Base-by-base conservation (phyloP, 495 filamentous ascomycete genomes). In the Baudoinia panamericana region DNA sequence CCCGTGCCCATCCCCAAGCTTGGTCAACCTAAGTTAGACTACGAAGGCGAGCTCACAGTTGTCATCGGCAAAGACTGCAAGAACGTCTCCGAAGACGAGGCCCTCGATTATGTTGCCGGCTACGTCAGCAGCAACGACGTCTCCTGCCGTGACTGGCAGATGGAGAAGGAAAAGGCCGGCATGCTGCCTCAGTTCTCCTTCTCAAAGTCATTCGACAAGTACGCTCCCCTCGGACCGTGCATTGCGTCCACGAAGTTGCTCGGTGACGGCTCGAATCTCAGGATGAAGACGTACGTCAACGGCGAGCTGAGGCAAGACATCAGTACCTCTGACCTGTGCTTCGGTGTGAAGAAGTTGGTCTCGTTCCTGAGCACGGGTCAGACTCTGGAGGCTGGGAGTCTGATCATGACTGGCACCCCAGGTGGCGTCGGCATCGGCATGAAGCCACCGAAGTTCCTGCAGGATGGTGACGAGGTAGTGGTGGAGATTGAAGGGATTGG, bases 401-500 rank as follows among this genome's bases (percentile, higher is more conserved):
- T 61, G 21, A 51, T 61, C 20, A 57, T 59, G 52, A 61, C 58
- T 8, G 58, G 58, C 5, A 61, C 57, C 1, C 39, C 42, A 21
- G 46, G 44, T 32, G 61, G 60, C 19, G 65, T 68, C 7, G 66
- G 57, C 0, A 61, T 66, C 9, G 68, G 68, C 23, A 75, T 70
- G 65, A 72, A 69, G 30, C 50, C 46, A 27, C 62, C 67, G 54
- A 63, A 68, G 36, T 75, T 64, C 32, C 52, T 80, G 45, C 70
- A 71, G 55, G 59, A 69, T 27, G 73, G 69, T 0, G 74, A 78
- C 52, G 67, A 73, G 36, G 74, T 80, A 7, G 65, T 69, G 37
- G 73, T 80, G 6, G 60, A 71, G 54, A 57, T 76, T 42, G 56
- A 61, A 16, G 46, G 39, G 9, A 57, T 61, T 28, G 60, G 61